A percentile compares a stretch with the other conserved stretches of the same genome.
Conservation (phyloP, 73 alveolate species). For the Paramecium sexaurelia region DNA sequence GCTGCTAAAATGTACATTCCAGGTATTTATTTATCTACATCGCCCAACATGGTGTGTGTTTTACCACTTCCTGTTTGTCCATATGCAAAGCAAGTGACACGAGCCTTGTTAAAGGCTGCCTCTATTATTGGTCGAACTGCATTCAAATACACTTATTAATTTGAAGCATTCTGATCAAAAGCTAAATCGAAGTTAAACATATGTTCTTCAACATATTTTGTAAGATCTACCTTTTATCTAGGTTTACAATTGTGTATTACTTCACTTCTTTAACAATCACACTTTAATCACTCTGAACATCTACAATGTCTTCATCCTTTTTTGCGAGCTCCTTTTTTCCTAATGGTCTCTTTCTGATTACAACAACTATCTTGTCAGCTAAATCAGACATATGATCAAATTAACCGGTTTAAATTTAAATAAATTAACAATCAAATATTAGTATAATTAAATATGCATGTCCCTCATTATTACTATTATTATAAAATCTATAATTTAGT, state of each 20-base stretch:
- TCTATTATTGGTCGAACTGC: conserved; percentile 85
- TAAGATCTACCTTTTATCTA: conserved; percentile 50
- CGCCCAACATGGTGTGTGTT: conserved; percentile 98
- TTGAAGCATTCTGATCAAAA: conserved; percentile 74
- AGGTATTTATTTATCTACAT: conserved; percentile 87
- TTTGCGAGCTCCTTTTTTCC: conserved; percentile 92
- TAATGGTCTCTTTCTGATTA: conserved; percentile 99
- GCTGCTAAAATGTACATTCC: conserved; percentile 99
- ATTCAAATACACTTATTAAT: conserved; percentile 69
- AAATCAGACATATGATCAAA: conserved; percentile 2
- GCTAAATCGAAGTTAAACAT: conserved; percentile 88
- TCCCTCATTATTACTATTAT: background rate
- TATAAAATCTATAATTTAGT: background rate
- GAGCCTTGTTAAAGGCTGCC: conserved; percentile 85
- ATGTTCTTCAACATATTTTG: conserved; percentile 86
- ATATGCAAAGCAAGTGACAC: conserved; percentile 96
- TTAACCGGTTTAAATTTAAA: conserved; percentile 38
- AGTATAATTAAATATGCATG: background rate
- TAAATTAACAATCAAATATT: conserved; percentile 22
- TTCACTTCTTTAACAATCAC: conserved; percentile 97
- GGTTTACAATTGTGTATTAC: conserved; percentile 59
- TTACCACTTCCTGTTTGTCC: conserved; percentile 98
- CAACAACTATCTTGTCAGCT: conserved; percentile 91
- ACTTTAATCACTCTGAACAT: conserved; percentile 73
- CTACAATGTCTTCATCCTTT: conserved; percentile 92